A percentile compares a stretch with the other conserved stretches of the same genome.
These are phyloP conservation scores for Sanghuangporus baumii DNA, from an alignment of 1,284 basidiomycete genomes.

Conservation along the genomic window DNA sequence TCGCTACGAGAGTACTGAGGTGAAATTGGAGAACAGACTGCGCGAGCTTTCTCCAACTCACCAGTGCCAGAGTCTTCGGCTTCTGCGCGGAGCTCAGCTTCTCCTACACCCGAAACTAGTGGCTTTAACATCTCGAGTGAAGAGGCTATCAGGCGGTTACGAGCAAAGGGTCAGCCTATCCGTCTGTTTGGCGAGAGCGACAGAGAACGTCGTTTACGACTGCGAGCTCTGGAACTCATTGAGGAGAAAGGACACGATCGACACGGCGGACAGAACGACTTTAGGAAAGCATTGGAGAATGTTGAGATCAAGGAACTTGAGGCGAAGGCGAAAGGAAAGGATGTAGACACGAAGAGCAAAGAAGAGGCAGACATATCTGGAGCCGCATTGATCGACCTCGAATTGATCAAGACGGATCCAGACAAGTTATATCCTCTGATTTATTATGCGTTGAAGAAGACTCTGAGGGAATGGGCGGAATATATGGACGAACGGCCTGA, in stretches of 20 bases:
- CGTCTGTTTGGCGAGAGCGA: constrained; percentile 94
- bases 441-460: constrained; percentile 92
- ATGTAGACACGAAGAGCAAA: constrained; percentile 37
- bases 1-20: constrained; percentile 31
- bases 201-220: constrained; percentile 83
- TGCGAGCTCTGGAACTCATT: constrained; percentile 91
- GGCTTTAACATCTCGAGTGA: constrained; percentile 89
- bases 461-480: constrained; percentile 94
- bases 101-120: constrained; percentile 47
- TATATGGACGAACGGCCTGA: constrained; percentile 89
- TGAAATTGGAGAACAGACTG: constrained; percentile 46
- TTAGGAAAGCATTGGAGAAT: constrained; percentile 88
- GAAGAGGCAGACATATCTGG: constrained; percentile 38
- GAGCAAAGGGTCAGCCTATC: constrained; percentile 91
- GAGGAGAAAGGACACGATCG: constrained; percentile 80
- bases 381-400: constrained; percentile 66
- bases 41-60: constrained; percentile 38
- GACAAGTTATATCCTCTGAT: constrained; percentile 96
- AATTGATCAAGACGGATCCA: constrained; percentile 86
- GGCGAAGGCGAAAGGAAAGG: constrained; percentile 52
- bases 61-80: constrained; percentile 29
- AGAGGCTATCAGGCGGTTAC: constrained; percentile 84
- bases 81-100: constrained; percentile 24
- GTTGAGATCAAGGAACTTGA: constrained; percentile 83
- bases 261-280: constrained; percentile 86